Evolutionary conservation across 805 yeast genomes (phyloP).

Genomic region (Saccharomycopsis vini): DNA sequence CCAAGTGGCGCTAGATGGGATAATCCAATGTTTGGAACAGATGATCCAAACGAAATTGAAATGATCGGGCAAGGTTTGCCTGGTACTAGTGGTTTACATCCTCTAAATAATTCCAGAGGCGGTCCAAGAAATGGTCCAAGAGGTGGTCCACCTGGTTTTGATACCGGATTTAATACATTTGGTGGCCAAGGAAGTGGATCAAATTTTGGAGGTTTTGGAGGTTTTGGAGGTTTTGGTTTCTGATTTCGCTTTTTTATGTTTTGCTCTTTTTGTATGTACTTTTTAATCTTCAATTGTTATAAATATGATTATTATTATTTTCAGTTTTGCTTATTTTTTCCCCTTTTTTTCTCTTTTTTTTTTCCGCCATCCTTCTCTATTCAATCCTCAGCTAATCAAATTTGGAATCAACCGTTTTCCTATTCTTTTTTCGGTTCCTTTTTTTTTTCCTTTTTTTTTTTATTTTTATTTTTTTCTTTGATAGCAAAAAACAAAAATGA

Average conservation of each 20-base stretch:
- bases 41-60: conserved; percentile 9
- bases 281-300: too few species aligned
- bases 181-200: neutral
- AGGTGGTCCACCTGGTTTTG: neutral
- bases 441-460: too few species aligned
- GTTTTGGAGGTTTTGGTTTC: conserved; percentile 13
- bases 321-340: too few species aligned
- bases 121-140: neutral
- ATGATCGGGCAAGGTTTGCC: conserved; percentile 15
- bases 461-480: too few species aligned
- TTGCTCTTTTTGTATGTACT: too few species aligned
- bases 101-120: neutral
- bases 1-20: conserved; percentile 34
- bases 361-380: too few species aligned
- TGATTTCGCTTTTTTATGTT: neutral
- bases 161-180: neutral
- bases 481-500: too few species aligned
- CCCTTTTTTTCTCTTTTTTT: too few species aligned
- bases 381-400: too few species aligned
- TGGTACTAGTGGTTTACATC: conserved; percentile 2
- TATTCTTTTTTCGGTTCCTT: too few species aligned
- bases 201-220: conserved; percentile 18
- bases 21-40: conserved; percentile 24
- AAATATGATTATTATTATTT: too few species aligned
- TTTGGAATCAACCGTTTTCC: too few species aligned